These are phyloP conservation scores for Fomitopsis pulvina DNA, from an alignment of 768 basidiomycete species.

Conservation along the genomic window DNA sequence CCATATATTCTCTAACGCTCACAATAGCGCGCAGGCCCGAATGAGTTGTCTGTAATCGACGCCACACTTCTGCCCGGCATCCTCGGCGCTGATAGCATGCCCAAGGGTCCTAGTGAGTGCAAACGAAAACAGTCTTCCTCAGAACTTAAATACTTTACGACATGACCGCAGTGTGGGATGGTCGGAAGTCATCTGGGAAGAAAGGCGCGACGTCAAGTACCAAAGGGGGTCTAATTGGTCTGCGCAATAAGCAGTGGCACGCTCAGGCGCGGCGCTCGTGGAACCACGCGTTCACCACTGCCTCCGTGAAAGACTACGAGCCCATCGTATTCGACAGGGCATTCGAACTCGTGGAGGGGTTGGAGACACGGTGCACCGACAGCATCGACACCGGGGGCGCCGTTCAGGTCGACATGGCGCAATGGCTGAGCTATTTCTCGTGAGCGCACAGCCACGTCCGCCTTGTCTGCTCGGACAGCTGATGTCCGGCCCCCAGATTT, in stretches of 20 bases:
- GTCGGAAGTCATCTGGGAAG: not conserved
- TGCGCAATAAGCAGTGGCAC: conserved; percentile 31
- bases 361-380: not conserved
- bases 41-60: conserved; percentile 12
- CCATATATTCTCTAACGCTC: not conserved
- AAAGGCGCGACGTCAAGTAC: too few species aligned
- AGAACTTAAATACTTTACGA: too few species aligned
- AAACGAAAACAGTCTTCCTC: too few species aligned
- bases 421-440: conserved; percentile 12
- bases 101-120: conserved; percentile 5
- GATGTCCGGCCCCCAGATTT: conserved; percentile 28
- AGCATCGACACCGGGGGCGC: not conserved
- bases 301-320: conserved; percentile 38
- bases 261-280: conserved; percentile 34
- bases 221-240: conserved; percentile 21
- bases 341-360: conserved; percentile 10
- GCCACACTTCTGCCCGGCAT: not conserved
- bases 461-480: not conserved
- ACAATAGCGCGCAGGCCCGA: conserved; percentile 5
- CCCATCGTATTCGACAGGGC: conserved; percentile 27
- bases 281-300: conserved; percentile 34
- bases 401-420: not conserved
- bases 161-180: conserved; percentile 7
- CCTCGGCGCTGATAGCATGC: not conserved
- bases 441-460: conserved; percentile 18